Evolutionary conservation across 2,329 filamentous ascomycete species (phyloP).

Genomic region (Alternaria novae-zelandiae): DNA sequence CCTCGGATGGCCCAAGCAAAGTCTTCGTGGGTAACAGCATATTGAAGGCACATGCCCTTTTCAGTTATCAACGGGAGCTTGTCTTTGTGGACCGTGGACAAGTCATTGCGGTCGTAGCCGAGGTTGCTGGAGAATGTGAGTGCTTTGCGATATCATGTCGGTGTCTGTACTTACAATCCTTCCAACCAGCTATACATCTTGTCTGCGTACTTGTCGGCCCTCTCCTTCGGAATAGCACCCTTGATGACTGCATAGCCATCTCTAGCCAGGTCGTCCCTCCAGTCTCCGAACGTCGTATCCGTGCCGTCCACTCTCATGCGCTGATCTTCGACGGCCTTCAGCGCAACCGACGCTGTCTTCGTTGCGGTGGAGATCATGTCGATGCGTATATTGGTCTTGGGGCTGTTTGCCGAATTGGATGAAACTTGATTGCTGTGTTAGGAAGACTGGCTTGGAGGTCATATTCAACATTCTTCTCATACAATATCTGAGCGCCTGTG

Average conservation of each 20-base stretch:
- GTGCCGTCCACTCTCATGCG: constrained; percentile 25
- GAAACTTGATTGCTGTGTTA: background rate
- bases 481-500: background rate
- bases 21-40: constrained; percentile 49
- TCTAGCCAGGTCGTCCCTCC: constrained; percentile 37
- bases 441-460: background rate
- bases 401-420: background rate
- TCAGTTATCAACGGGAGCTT: constrained; percentile 27
- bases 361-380: constrained; percentile 21
- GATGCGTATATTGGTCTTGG: background rate
- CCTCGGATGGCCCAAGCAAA: constrained; percentile 51
- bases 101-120: constrained; percentile 29
- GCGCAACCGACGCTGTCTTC: constrained; percentile 13
- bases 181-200: constrained; percentile 39
- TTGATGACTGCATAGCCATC: constrained; percentile 51
- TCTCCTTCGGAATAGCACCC: constrained; percentile 52
- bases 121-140: constrained; percentile 14
- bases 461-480: background rate
- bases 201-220: constrained; percentile 47
- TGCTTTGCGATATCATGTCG: background rate
- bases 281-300: constrained; percentile 39
- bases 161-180: constrained; percentile 32
- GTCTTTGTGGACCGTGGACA: constrained; percentile 26
- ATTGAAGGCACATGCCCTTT: constrained; percentile 34
- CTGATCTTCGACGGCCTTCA: constrained; percentile 11